phyloP scores from a whole-genome alignment of 257 asterid genomes.

The Solanum etuberosum region DNA sequence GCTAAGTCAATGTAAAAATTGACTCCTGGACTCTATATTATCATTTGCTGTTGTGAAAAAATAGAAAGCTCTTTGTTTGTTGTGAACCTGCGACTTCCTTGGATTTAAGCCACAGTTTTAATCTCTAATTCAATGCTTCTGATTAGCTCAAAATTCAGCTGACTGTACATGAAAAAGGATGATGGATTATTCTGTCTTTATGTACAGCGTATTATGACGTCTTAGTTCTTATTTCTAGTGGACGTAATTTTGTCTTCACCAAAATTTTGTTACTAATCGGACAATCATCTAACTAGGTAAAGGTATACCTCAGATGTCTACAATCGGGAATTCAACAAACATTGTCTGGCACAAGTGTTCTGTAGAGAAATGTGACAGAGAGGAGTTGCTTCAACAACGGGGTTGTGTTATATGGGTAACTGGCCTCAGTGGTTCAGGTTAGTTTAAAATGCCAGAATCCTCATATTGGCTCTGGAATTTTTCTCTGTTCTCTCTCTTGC shows the following conservation, averaged over 20 bases:
- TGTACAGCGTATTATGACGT: background rate
- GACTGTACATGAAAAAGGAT: background rate
- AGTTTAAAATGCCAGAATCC: slow-evolving; percentile 6
- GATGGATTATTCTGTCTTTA: background rate
- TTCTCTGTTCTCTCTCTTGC: background rate
- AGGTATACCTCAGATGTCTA: slow-evolving; percentile 26
- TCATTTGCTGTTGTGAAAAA: background rate
- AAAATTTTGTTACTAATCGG: background rate
- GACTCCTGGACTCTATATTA: background rate
- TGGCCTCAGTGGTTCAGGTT: slow-evolving; percentile 99
- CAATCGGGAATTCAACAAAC: slow-evolving; percentile 70
- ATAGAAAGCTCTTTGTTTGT: background rate
- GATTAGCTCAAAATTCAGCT: background rate
- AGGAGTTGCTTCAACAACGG: slow-evolving; percentile 83
- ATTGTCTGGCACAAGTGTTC: slow-evolving; percentile 90
- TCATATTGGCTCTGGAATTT: background rate
- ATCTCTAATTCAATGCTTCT: background rate
- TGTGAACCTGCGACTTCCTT: background rate
- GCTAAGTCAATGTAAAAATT: background rate
- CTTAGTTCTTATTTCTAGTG: background rate
- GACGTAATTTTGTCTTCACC: background rate
- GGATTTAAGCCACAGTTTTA: background rate
- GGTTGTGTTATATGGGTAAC: slow-evolving; percentile 98
- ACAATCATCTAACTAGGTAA: slow-evolving; percentile 29
- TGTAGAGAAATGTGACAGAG: slow-evolving; percentile 68